Conservation (phyloP, 2,329 filamentous ascomycete species). For the Fusarium anguioides region DNA sequence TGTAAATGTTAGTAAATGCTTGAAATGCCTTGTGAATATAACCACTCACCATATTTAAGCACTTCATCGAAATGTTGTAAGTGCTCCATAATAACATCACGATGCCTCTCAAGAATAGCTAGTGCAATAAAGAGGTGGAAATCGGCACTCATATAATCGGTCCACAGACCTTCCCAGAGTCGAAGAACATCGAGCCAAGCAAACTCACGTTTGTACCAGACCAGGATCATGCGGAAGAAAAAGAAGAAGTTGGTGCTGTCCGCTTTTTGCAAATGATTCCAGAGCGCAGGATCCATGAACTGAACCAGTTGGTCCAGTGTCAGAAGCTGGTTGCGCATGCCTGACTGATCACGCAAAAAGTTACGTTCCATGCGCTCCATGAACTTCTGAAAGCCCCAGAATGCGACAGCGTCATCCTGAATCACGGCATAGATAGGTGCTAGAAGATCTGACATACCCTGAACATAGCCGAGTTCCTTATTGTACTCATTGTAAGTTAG, state of each 20-base stretch:
- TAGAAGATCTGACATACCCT: conserved; percentile 97
- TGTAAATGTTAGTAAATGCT: conserved; percentile 51
- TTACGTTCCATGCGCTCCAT: conserved; percentile 99
- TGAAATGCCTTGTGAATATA: background rate
- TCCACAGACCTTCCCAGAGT: conserved; percentile 95
- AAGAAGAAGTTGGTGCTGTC: conserved; percentile 99
- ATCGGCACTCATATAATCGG: conserved; percentile 86
- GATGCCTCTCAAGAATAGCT: conserved; percentile 93
- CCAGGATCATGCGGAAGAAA: conserved; percentile 98
- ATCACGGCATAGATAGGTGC: conserved; percentile 97
- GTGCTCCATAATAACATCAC: conserved; percentile 96
- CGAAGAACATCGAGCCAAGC: conserved; percentile 86
- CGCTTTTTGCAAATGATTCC: conserved; percentile 86
- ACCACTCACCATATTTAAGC: conserved; percentile 84
- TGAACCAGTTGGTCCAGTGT: conserved; percentile 95
- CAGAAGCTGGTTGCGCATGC: conserved; percentile 91
- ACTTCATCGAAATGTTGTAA: conserved; percentile 96
- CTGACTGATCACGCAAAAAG: conserved; percentile 93
- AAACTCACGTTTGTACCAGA: conserved; percentile 99
- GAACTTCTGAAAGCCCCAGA: conserved; percentile 95
- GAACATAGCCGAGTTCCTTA: conserved; percentile 92
- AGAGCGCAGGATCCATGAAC: conserved; percentile 95
- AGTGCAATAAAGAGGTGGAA: conserved; percentile 96
- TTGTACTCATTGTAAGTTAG: conserved; percentile 99
- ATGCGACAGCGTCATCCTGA: conserved; percentile 96